These are phyloP conservation scores for Verticillium dahliae DNA, from an alignment of 2,329 filamentous ascomycete species.

Conservation along the genomic window DNA sequence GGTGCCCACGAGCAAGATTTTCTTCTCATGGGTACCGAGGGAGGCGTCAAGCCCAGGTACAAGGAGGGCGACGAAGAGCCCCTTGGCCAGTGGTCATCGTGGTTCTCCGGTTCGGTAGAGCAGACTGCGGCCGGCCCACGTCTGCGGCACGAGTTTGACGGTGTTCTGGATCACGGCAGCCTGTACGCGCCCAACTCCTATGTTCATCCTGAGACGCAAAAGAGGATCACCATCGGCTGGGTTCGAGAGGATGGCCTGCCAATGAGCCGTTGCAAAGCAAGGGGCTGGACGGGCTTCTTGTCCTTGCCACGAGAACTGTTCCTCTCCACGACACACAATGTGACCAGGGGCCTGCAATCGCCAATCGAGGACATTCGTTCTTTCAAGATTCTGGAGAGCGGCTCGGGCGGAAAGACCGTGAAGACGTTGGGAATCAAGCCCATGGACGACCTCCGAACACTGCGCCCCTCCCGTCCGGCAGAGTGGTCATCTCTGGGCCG, in stretches of 20 bases:
- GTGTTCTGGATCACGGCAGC: constrained; percentile 39
- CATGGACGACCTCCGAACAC: constrained; percentile 11
- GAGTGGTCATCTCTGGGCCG: constrained; percentile 9
- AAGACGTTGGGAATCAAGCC: constrained; percentile 34
- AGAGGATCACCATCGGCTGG: constrained; percentile 40
- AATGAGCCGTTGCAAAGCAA: constrained; percentile 29
- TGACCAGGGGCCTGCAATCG: constrained; percentile 27
- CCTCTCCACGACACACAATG: constrained; percentile 28
- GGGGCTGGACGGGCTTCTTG: constrained; percentile 43
- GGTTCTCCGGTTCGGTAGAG: constrained; percentile 31
- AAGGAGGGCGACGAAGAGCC: constrained; percentile 3
- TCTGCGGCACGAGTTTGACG: constrained; percentile 30
- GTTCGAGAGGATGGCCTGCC: constrained; percentile 43
- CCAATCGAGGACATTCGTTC: constrained; percentile 31
- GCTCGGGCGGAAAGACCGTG: constrained; percentile 22
- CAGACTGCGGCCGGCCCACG: constrained; percentile 6
- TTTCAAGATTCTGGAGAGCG: constrained; percentile 19
- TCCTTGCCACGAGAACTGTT: constrained; percentile 36
- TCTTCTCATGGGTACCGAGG: constrained; percentile 38
- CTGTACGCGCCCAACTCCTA: constrained; percentile 44
- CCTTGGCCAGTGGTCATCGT: constrained; percentile 20
- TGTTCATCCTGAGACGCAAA: constrained; percentile 31
- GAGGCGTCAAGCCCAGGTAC: constrained; percentile 17
- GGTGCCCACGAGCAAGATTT: constrained; percentile 25
- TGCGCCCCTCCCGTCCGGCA: constrained; percentile 11